Evolutionary conservation across 345 rosid species (phyloP).

Genomic region (Abelmoschus esculentus): DNA sequence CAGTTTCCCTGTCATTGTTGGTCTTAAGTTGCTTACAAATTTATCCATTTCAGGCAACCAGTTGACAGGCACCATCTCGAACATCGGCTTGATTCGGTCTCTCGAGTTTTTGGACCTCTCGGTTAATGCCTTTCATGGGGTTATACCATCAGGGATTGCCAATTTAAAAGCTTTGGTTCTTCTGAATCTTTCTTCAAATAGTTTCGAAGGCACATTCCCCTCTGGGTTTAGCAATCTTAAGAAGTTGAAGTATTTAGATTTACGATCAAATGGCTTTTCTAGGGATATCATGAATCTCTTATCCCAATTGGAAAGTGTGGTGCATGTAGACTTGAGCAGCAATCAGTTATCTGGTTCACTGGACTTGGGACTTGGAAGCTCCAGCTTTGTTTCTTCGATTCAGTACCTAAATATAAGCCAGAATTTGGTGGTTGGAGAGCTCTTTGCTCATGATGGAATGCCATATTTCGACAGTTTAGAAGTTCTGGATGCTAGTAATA

Average conservation of each 20-base stretch:
- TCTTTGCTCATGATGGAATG: constrained; percentile 72
- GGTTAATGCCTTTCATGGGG: constrained; percentile 45
- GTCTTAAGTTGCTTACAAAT: constrained; percentile 52
- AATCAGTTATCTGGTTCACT: constrained; percentile 68
- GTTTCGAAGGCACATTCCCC: constrained; percentile 48
- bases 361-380: constrained; percentile 59
- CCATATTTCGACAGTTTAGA: constrained; percentile 79
- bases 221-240: constrained; percentile 40
- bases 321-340: constrained; percentile 56
- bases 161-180: constrained; percentile 34
- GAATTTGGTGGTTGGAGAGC: constrained; percentile 38
- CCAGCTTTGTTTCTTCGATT: constrained; percentile 58
- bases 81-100: constrained; percentile 42
- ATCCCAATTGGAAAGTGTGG: constrained; percentile 39
- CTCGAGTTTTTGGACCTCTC: constrained; percentile 57
- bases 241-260: constrained; percentile 54
- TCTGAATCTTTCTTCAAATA: constrained; percentile 52
- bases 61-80: constrained; percentile 58
- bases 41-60: constrained; percentile 58
- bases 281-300: constrained; percentile 67
- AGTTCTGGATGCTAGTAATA: constrained; percentile 81
- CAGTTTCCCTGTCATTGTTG: constrained; percentile 46
- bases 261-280: constrained; percentile 47
- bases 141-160: constrained; percentile 38
- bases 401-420: constrained; percentile 44